A percentile compares a stretch with the other conserved stretches of the same genome.
Conservation (phyloP, 768 basidiomycete species). For the Infundibulicybe gibba region DNA sequence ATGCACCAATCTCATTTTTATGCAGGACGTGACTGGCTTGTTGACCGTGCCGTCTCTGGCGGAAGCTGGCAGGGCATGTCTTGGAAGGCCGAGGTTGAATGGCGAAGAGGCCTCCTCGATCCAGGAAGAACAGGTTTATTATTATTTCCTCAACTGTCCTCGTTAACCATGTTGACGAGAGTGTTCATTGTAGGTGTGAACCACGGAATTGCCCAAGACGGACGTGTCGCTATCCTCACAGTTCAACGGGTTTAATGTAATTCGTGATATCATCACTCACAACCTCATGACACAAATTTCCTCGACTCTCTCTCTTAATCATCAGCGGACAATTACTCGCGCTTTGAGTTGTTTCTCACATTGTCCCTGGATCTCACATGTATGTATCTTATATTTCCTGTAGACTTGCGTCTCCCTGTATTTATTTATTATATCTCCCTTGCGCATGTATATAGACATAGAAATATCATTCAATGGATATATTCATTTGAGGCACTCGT, state of each 20-base stretch:
- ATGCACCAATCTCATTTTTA: not conserved
- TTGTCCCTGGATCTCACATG: too few species aligned
- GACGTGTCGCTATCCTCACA: constrained; percentile 75
- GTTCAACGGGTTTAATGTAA: constrained; percentile 39
- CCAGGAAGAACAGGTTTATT: constrained; percentile 63
- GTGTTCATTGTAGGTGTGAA: constrained; percentile 54
- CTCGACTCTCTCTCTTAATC: too few species aligned
- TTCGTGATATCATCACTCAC: not conserved
- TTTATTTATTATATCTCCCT: too few species aligned
- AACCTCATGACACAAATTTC: not conserved
- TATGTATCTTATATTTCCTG: too few species aligned
- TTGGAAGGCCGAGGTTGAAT: constrained; percentile 80
- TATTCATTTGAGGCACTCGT: too few species aligned
- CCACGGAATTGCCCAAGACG: constrained; percentile 80
- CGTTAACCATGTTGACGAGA: not conserved
- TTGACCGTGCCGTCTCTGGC: constrained; percentile 59
- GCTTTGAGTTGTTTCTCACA: too few species aligned
- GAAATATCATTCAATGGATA: too few species aligned
- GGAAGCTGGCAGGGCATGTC: constrained; percentile 58
- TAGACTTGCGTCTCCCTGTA: too few species aligned
- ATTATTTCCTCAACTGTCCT: not conserved
- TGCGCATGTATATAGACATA: too few species aligned
- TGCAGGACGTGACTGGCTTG: constrained; percentile 71
- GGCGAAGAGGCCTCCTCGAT: constrained; percentile 65
- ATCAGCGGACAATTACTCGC: too few species aligned